Base-by-base conservation (phyloP, 345 rosid genomes). In the Eucalyptus viminalis region DNA sequence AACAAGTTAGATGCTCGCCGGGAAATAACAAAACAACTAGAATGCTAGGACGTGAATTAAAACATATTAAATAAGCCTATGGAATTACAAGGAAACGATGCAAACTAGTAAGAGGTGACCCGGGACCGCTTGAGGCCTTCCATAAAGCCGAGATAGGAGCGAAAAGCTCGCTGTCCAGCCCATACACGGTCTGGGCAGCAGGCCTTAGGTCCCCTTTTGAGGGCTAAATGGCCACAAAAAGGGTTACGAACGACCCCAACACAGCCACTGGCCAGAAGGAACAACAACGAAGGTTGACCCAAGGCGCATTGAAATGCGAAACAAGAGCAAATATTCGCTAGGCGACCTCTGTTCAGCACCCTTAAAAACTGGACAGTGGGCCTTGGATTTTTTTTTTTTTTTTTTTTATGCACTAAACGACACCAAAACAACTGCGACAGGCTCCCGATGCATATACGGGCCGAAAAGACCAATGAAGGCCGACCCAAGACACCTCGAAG, bases 391-490 rank as follows among this genome's bases (percentile, higher is more conserved):
- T 56, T 56, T 54, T 54, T 1, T 0, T 22, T 9, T 56, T 56
- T 56, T 54, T 54, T 1, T 0, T 10, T 56, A 56, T 0, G 13
- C 62, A 56, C 62, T 56, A 25, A 58, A 25, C 65, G n/a, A 58
- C 65, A 10, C n/a, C 65, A 58, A 58, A 56, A 56, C 29, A 56
- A 24, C 62, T 4, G 62, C 6, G 27, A 56, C 11, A 56, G 2
- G 0, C 62, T 56, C 62, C 62, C 29, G 0, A 21, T 56, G 62
- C 62, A 56, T 56, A 1, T 56, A 9, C 2, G 12, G 13, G n/a
- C 65, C n/a, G 3, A 10, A 58, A 25, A 11, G 65, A 11, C 65
- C 65, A 58, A 25, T 25, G 65, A 25, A 58, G 0, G 65, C 65
- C n/a, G 65, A 58, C n/a, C 65, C n/a, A 11, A 58, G 65, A 58